Evolutionary conservation across 768 basidiomycete genomes (phyloP), one percentile per base, ranked within the genome.

Genomic region (Pleurotus citrinopileatus): DNA sequence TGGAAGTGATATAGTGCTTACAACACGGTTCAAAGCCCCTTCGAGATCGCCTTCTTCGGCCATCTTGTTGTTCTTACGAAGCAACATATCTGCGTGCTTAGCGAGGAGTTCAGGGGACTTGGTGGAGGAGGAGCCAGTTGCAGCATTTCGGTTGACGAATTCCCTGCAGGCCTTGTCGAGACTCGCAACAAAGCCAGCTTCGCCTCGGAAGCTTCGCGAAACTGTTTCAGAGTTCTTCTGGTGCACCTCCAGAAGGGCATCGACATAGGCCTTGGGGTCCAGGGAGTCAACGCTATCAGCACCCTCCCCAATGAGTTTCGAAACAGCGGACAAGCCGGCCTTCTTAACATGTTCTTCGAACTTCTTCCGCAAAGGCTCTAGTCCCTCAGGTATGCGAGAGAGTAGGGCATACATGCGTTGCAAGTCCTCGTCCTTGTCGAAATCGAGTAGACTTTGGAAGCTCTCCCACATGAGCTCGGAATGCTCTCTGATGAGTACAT

Each of bases 311-410:
- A 83, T 72, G 70, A 89, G 73, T 65, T 87, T 91, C 43, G 86
- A 82, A 22, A 98, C 88, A 1, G 92, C 89, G 23, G 82, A 81
- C 55, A 91, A 68, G 25, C 96, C 96, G 12, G 91, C 84, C 63
- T 84, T 83, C 80, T 96, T 97, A 65, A 98, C 96, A 68, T 97
- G 94, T 60, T 90, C 87, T 72, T 95, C 95, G 64, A 98, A 99
- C 64, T 84, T 87, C 77, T 89, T 90, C 62, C 93, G 82, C 52
- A 98, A 71, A 0, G 94, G 94, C 61, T 96, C 92, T 54, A 98
- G 75, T 4, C 95, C 96, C 61, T 93, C 87, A 15, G 85, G 83
- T 56, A 98, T 95, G 28, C 95, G 88, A 10, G 89, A 86, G 20
- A 98, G 77, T n/a, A 98, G 76, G 7, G 87, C 78, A 71, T 97